Base-by-base conservation (phyloP, 495 filamentous ascomycete species). In the Penicillium lividum region DNA sequence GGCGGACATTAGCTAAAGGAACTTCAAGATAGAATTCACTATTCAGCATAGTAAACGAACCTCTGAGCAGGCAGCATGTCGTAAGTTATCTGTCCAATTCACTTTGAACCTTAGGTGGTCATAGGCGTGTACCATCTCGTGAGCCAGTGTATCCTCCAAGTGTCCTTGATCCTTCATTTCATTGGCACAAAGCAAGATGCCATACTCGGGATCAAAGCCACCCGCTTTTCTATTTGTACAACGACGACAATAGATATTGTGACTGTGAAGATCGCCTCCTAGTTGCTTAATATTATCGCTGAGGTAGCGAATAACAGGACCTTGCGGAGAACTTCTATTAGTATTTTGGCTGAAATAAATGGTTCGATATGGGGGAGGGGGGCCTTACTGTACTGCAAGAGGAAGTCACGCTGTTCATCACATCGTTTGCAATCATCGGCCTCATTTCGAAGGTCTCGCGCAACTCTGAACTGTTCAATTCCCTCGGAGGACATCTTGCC, bases 41-140 rank as follows among this genome's bases (percentile, higher is more conserved):
- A 40, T 40, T n/a, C 0, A 43, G 4, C 0, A 10, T 5, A 34
- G 28, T 34, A 7, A 16, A 62, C 78, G 62, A 79, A 93, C 91
- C 85, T 98, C 94, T n/a, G 91, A 88, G 69, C 95, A 98, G 52
- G 94, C 94, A 40, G 91, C 88, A 77, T 98, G 94, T 70, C 87
- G 85, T 73, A 98, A 68, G 62, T 90, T 82, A 55, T 87, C 86
- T 5, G 74, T 73, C 82, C 86, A 91, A 61, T 98, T 86, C 36
- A 96, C 85, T 73, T 96, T 91, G 77, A 91, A 98, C 60, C 92
- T 72, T 64, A 97, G 68, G 72, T 96, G 89, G 68, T 98, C 94
- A 78, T 90, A 98, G 8, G 92, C 93, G 77, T 98, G 94, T 53
- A 98, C 87, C 88, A 98, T 92, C 77, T 98, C 94, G 75, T 98